Evolutionary conservation across 805 yeast genomes (phyloP), one percentile per base, ranked within the genome.

Genomic region (Candida bentonensis): DNA sequence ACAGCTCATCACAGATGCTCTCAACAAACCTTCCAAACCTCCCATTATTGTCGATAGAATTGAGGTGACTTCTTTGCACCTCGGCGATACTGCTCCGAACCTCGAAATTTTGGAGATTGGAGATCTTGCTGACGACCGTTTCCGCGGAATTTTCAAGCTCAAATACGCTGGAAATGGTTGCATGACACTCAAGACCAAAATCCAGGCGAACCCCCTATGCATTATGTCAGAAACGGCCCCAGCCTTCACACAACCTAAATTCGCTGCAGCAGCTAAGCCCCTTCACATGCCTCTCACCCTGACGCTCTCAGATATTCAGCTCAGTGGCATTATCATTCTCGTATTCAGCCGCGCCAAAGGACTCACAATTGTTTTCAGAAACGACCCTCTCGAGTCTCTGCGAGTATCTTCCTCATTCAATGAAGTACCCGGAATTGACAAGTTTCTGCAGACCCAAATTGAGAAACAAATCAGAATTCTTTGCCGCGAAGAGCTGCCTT

Each of bases 331-430:
- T 47, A 86, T 88, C 21, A 81, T 86, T 44, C 76, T 85, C 49
- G 95, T 86, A 2, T 86, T 82, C 58, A 76, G 82, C 23, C 79
- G 82, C 54, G 70, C 82, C 2, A 84, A 84, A 55, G 95, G 95
- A 1, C 69, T 86, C 46, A 86, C 95, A 0, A 65, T 86, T 34
- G 95, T 86, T 23, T 86, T 86, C 64, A 73, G 88, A 53, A 86
- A 86, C 60, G 95, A 86, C 60, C 95, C 95, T 0, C 67, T 86
- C 45, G 94, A 85, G 52, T 73, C 79, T 20, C 85, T 86, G 49
- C 78, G 77, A 53, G 94, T 86, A 13, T 76, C 79, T 49, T 82
- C 94, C 3, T 80, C 94, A n/a, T 86, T 86, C 61, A 94, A 86
- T 62, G 75, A 78, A 34, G 81, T 86, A 39, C 82, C 81, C 42